These are phyloP conservation scores for Litsea cubeba DNA, from an alignment of 164 flowering plant species.

Conservation along the genomic window DNA sequence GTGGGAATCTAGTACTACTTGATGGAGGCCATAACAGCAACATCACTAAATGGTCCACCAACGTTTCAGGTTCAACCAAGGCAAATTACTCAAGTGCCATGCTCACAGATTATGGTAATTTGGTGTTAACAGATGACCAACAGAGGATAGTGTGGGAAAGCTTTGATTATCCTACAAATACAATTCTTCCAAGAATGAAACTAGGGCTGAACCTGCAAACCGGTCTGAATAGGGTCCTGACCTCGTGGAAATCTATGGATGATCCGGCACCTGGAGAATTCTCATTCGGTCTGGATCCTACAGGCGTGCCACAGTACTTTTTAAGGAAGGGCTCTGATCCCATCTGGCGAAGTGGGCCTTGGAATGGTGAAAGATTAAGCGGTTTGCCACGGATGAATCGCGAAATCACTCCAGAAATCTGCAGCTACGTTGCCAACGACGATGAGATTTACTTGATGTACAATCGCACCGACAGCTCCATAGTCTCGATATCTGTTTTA, in stretches of 20 bases:
- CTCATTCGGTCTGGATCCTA: constrained; percentile 2
- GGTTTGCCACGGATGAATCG: constrained; percentile 9
- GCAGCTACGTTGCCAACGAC: background rate
- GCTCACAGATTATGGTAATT: no score
- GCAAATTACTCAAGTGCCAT: background rate
- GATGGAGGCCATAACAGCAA: background rate
- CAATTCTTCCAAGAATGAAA: background rate
- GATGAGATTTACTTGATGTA: constrained; percentile 12
- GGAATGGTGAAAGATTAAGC: constrained; percentile 4
- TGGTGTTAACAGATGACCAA: background rate
- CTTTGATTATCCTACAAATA: constrained; percentile 4
- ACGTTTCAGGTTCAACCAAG: background rate
- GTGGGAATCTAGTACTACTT: constrained; percentile 14
- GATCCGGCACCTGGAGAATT: constrained; percentile 11
- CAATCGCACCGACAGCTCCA: background rate
- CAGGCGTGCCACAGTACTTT: background rate
- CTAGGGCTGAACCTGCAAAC: background rate
- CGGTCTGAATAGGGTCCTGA: background rate
- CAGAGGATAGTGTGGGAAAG: background rate
- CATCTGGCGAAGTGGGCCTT: constrained; percentile 10
- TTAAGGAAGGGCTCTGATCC: constrained; percentile 1
- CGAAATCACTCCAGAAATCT: constrained; percentile 2
- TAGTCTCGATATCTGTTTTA: constrained; percentile 1
- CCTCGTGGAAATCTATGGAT: constrained; percentile 10
- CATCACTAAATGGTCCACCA: constrained; percentile 16